Conservation (phyloP, 1,284 basidiomycete genomes). For the Puccinia novopanici region DNA sequence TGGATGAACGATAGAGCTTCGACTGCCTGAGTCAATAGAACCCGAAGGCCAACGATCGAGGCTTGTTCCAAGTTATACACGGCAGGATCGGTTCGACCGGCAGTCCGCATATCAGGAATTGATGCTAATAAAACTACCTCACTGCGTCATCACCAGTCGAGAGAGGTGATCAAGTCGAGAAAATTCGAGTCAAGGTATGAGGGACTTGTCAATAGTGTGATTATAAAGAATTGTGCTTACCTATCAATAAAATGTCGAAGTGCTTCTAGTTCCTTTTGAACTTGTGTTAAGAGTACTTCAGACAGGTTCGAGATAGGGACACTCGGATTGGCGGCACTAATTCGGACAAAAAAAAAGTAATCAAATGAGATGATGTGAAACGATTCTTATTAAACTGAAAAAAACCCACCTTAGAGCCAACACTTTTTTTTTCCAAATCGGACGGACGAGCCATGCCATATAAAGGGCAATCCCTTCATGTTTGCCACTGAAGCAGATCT, state of each 20-base stretch:
- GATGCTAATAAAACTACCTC: conserved; percentile 51
- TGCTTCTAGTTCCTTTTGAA: conserved; percentile 37
- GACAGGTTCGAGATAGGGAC: conserved; percentile 64
- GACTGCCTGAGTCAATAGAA: conserved; percentile 76
- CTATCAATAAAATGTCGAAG: conserved; percentile 45
- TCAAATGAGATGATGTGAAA: background rate
- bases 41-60: conserved; percentile 72
- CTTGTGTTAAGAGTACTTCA: conserved; percentile 24
- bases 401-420: conserved; percentile 65
- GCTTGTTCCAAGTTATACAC: conserved; percentile 70
- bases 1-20: conserved; percentile 92
- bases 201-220: background rate
- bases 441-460: conserved; percentile 78
- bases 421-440: conserved; percentile 82
- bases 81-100: conserved; percentile 46
- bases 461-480: conserved; percentile 87
- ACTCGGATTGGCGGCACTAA: conserved; percentile 11
- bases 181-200: background rate
- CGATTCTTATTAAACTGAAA: conserved; percentile 36
- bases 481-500: conserved; percentile 78
- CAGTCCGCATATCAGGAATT: conserved; percentile 48
- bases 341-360: background rate
- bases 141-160: conserved; percentile 31
- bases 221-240: conserved; percentile 9
- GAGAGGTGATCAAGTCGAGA: background rate